phyloP scores from a whole-genome alignment of 371 early-diverging fungal genomes.

The Nematocida ironsii region DNA sequence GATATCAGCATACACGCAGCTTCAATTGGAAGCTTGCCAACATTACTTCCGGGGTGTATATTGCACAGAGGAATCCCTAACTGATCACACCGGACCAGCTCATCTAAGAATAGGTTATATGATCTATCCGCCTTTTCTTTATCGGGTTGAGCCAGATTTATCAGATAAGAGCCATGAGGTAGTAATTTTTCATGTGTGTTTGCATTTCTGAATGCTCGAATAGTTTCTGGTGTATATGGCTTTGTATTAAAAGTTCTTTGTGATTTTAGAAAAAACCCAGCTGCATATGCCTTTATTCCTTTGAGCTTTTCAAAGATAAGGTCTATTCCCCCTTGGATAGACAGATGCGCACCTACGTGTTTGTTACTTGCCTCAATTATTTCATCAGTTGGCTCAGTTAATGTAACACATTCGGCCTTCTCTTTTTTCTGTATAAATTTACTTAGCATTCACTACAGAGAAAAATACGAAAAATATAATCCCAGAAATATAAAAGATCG shows the following conservation, averaged over 20 bases:
- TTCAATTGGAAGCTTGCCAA: constrained; percentile 68
- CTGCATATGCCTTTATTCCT: constrained; percentile 53
- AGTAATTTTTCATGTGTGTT: constrained; percentile 66
- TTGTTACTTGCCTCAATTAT: constrained; percentile 10
- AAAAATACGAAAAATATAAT: too few species aligned
- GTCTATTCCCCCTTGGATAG: constrained; percentile 67
- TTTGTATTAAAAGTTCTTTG: constrained; percentile 63
- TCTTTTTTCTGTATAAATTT: constrained; percentile 18
- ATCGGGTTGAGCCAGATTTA: constrained; percentile 73
- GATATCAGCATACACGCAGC: constrained; percentile 70
- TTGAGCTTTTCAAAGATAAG: constrained; percentile 67
- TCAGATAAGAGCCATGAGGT: constrained; percentile 74
- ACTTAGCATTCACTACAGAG: constrained; percentile 1
- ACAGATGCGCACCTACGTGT: constrained; percentile 69
- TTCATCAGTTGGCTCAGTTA: not conserved
- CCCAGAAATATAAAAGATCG: too few species aligned
- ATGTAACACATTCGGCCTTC: not conserved
- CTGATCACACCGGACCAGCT: constrained; percentile 72
- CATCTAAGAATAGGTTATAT: constrained; percentile 72
- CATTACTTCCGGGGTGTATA: constrained; percentile 73
- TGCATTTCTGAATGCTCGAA: constrained; percentile 56
- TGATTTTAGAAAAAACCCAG: constrained; percentile 69
- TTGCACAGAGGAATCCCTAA: constrained; percentile 73
- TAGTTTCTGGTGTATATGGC: constrained; percentile 31
- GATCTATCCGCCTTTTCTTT: constrained; percentile 68